Evolutionary conservation across 139 green algal species (phyloP).

Genomic region (Volvox africanus): DNA sequence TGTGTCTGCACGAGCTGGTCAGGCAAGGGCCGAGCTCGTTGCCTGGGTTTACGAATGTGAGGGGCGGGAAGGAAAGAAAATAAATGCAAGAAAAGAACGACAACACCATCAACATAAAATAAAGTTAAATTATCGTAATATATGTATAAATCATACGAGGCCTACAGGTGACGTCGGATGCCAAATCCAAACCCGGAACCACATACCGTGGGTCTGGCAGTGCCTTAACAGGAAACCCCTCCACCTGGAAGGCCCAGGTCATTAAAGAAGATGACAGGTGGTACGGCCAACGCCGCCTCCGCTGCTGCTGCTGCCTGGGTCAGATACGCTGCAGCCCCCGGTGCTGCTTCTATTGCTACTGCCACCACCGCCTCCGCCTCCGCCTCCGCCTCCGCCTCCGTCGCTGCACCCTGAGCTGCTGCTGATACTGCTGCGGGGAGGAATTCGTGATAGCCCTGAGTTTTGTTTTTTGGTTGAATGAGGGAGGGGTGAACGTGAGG

Average conservation of each 20-base stretch:
- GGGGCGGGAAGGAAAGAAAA: no score
- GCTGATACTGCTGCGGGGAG: not conserved
- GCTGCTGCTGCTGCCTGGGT: not conserved
- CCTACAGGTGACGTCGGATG: no score
- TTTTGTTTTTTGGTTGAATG: no score
- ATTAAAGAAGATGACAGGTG: not conserved
- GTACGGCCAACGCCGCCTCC: not conserved
- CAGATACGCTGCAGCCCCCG: no score
- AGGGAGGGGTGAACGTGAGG: no score
- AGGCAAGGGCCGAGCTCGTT: not conserved
- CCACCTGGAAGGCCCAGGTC: not conserved
- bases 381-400: no score
- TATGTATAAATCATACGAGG: no score
- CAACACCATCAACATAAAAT: no score
- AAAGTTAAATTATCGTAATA: no score
- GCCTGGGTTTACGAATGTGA: not conserved
- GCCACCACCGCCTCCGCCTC: not conserved
- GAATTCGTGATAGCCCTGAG: constrained; percentile 35
- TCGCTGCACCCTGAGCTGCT: not conserved
- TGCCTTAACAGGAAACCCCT: constrained; percentile 4
- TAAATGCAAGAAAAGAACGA: no score
- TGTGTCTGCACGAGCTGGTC: constrained; percentile 39
- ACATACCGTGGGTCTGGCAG: not conserved
- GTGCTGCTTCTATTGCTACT: no score
- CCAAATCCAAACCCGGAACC: no score